These are phyloP conservation scores for Protomyces pachydermus DNA, from an alignment of 1,139 yeast species.

Conservation along the genomic window DNA sequence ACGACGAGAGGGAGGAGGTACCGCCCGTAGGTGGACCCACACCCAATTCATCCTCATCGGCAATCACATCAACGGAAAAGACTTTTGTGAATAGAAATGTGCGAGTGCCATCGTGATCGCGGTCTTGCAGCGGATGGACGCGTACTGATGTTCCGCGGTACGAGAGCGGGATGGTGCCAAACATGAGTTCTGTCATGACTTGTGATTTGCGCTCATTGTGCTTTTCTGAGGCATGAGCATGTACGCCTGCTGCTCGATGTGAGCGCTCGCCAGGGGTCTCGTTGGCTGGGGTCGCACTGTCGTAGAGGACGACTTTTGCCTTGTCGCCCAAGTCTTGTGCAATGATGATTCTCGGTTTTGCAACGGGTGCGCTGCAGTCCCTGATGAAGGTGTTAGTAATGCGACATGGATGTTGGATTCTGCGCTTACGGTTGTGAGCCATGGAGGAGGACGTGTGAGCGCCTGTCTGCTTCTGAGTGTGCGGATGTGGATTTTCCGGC, in stretches of 20 bases:
- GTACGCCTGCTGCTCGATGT: neutral
- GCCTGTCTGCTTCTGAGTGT: constrained; percentile 11
- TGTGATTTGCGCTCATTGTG: neutral
- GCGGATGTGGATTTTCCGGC: neutral
- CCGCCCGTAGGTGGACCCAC: neutral
- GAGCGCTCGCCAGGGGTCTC: neutral
- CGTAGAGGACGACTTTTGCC: constrained; percentile 25
- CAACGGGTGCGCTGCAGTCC: constrained; percentile 1
- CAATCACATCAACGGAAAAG: constrained; percentile 18
- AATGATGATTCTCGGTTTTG: constrained; percentile 7
- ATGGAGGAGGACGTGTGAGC: constrained; percentile 18
- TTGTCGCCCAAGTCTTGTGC: constrained; percentile 25
- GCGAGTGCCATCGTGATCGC: constrained; percentile 4
- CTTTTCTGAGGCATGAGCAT: neutral
- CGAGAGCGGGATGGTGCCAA: constrained; percentile 30
- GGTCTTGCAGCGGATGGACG: constrained; percentile 23
- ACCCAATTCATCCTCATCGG: neutral
- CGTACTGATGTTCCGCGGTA: constrained; percentile 27
- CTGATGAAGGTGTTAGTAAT: neutral
- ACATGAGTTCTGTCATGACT: constrained; percentile 30
- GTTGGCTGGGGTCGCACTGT: neutral
- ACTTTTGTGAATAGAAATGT: constrained; percentile 28
- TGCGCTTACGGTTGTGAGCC: constrained; percentile 4
- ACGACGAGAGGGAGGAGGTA: constrained; percentile 13
- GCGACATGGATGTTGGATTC: neutral